Evolutionary conservation across 768 basidiomycete genomes (phyloP).

Genomic region (Suillus clintonianus): DNA sequence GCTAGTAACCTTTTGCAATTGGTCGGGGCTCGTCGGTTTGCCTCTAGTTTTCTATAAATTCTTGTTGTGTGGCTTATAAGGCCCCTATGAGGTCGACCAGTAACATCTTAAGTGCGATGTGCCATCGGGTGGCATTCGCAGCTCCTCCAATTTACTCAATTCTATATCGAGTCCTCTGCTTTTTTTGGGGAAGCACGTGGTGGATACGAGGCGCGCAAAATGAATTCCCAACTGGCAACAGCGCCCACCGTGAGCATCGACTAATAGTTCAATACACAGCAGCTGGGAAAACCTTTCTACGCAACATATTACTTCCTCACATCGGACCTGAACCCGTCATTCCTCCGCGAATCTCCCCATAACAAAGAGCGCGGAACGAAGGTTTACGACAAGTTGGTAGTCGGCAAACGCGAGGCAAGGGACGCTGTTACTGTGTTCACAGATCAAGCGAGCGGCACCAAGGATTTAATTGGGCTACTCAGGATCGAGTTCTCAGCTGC

Average conservation of each 20-base stretch:
- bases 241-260: background rate
- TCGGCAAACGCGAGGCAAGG: conserved; percentile 39
- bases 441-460: conserved; percentile 24
- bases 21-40: background rate
- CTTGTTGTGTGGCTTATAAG: too few relatives aligned
- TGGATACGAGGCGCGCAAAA: conserved; percentile 58
- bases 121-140: too few relatives aligned
- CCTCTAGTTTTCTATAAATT: too few relatives aligned
- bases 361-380: conserved; percentile 32
- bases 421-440: conserved; percentile 40
- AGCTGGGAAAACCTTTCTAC: conserved; percentile 63
- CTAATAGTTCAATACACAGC: conserved; percentile 31
- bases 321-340: conserved; percentile 45
- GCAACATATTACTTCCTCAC: conserved; percentile 54
- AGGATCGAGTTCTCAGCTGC: conserved; percentile 50
- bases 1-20: background rate
- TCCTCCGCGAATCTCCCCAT: conserved; percentile 35
- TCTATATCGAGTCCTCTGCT: too few relatives aligned
- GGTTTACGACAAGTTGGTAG: conserved; percentile 49
- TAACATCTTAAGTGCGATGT: too few relatives aligned
- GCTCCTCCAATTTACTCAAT: conserved; percentile 36
- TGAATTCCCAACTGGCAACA: conserved; percentile 27
- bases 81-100: background rate
- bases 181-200: conserved; percentile 49
- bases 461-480: conserved; percentile 47